These are phyloP conservation scores for Boletus rubescentipes DNA, from an alignment of 768 basidiomycete genomes.

Conservation along the genomic window DNA sequence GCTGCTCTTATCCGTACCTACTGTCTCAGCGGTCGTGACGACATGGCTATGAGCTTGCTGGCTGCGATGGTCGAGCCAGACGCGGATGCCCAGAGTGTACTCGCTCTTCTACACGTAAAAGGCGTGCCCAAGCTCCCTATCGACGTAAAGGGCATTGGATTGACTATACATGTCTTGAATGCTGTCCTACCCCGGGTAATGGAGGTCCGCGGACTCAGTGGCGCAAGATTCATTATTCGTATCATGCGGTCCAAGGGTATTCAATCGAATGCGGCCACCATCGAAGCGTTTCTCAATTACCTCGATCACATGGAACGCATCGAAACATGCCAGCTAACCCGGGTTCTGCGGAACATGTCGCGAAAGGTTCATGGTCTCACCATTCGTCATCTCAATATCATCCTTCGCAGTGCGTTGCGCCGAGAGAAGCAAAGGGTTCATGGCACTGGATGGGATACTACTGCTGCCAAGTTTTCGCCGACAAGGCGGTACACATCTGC, in stretches of 20 bases:
- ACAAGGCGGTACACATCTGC: slow-evolving; percentile 21
- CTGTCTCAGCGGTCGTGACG: slow-evolving; percentile 44
- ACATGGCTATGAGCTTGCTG: slow-evolving; percentile 53
- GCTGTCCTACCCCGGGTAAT: slow-evolving; percentile 54
- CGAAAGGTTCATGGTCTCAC: slow-evolving; percentile 45
- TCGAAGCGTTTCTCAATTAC: slow-evolving; percentile 54
- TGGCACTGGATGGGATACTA: slow-evolving; percentile 47
- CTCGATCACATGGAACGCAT: slow-evolving; percentile 44
- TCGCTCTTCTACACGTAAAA: slow-evolving; percentile 23
- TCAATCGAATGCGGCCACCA: slow-evolving; percentile 51
- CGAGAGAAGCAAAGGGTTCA: slow-evolving; percentile 47
- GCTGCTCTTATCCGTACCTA: slow-evolving; percentile 60
- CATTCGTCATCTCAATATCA: slow-evolving; percentile 55
- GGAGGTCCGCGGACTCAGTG: slow-evolving; percentile 46
- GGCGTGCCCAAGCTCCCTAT: slow-evolving; percentile 18
- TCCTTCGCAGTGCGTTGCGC: slow-evolving; percentile 53
- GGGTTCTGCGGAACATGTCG: slow-evolving; percentile 46
- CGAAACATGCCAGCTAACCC: slow-evolving; percentile 46
- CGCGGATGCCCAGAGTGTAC: slow-evolving; percentile 22
- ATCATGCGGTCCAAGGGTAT: slow-evolving; percentile 56
- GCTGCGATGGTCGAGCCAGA: slow-evolving; percentile 42
- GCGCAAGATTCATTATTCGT: slow-evolving; percentile 45
- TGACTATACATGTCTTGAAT: slow-evolving; percentile 57
- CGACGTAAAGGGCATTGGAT: slow-evolving; percentile 30
- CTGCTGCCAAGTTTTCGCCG: slow-evolving; percentile 40